These are phyloP conservation scores for Tubosaeta sp. DNA, from an alignment of 768 basidiomycete species.

Conservation along the genomic window DNA sequence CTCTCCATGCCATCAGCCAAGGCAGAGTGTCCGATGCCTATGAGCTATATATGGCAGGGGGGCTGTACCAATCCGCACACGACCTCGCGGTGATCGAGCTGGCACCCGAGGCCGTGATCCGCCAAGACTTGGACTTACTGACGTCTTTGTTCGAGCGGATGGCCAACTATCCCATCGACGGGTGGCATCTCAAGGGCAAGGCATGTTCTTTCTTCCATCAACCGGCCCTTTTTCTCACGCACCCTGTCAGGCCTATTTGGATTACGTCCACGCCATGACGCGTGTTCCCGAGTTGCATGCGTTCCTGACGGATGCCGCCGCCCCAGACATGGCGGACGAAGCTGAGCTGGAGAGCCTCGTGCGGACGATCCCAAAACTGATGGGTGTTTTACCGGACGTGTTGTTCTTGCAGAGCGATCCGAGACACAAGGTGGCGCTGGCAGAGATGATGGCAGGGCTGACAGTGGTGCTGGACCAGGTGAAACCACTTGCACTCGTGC, in stretches of 20 bases:
- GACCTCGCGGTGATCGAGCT: conserved; percentile 81
- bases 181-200: conserved; percentile 85
- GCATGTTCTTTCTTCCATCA: conserved; percentile 33
- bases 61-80: conserved; percentile 70
- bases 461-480: conserved; percentile 55
- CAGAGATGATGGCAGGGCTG: conserved; percentile 68
- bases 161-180: conserved; percentile 50
- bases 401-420: conserved; percentile 52
- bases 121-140: conserved; percentile 52
- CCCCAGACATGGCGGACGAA: conserved; percentile 44
- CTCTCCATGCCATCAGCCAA: conserved; percentile 55
- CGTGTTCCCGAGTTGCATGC: conserved; percentile 54
- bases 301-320: conserved; percentile 37
- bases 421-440: conserved; percentile 66
- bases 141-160: conserved; percentile 67
- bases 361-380: conserved; percentile 58
- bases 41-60: conserved; percentile 68
- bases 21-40: conserved; percentile 72
- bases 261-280: conserved; percentile 64
- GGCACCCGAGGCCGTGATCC: conserved; percentile 80
- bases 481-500: conserved; percentile 57
- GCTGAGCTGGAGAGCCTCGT: conserved; percentile 58
- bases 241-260: conserved; percentile 54
- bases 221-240: conserved; percentile 3
- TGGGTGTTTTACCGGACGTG: conserved; percentile 65